These are phyloP conservation scores for Leucosporidium yakuticum DNA, from an alignment of 768 basidiomycete genomes.

Conservation along the genomic window DNA sequence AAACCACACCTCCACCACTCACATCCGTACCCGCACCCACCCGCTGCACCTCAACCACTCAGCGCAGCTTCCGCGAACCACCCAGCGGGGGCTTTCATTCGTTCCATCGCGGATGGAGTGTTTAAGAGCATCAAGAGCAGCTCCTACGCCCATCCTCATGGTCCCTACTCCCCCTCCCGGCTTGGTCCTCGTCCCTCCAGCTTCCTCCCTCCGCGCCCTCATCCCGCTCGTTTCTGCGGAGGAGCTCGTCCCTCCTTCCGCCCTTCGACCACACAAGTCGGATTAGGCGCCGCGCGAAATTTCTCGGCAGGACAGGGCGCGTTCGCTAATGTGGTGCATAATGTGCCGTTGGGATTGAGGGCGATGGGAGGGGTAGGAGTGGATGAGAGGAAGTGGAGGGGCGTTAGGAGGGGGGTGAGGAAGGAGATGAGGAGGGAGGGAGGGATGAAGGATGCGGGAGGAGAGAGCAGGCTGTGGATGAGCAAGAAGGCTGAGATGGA, in stretches of 20 bases:
- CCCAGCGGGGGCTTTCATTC: neutral
- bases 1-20: neutral
- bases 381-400: slow-evolving; percentile 55
- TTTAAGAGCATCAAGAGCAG: slow-evolving; percentile 12
- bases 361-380: slow-evolving; percentile 69
- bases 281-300: slow-evolving; percentile 67
- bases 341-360: slow-evolving; percentile 68
- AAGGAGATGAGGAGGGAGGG: slow-evolving; percentile 32
- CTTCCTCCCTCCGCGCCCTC: neutral
- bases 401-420: slow-evolving; percentile 10
- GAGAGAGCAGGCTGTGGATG: slow-evolving; percentile 15
- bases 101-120: slow-evolving; percentile 9
- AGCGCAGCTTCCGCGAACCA: neutral
- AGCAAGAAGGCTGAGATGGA: slow-evolving; percentile 21
- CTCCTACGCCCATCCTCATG: neutral
- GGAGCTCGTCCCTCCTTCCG: slow-evolving; percentile 11
- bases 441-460: neutral
- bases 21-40: neutral
- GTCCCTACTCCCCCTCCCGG: slow-evolving; percentile 10
- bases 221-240: slow-evolving; percentile 14
- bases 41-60: slow-evolving; percentile 6
- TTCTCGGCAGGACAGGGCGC: slow-evolving; percentile 65
- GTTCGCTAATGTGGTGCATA: slow-evolving; percentile 72
- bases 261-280: slow-evolving; percentile 53
- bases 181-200: neutral